Percentiles rank a stretch among this genome's conserved stretches.
These are phyloP conservation scores for Cicer bijugum DNA, from an alignment of 306 rosid genomes.

Conservation along the genomic window DNA sequence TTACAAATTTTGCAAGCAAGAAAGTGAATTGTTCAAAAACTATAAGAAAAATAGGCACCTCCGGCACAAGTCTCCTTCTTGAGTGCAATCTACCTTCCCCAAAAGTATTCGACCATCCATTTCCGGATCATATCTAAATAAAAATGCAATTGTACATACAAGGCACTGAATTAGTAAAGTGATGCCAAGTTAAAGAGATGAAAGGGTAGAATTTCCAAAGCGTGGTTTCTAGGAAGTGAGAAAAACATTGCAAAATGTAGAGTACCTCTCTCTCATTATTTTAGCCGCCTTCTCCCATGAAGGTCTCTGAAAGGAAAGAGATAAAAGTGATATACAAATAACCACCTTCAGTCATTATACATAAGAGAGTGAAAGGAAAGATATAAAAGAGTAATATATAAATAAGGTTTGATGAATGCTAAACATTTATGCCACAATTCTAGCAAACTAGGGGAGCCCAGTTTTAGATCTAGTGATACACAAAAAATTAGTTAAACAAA, in stretches of 20 bases:
- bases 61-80: conserved; percentile 72
- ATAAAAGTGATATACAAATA: conserved; percentile 29
- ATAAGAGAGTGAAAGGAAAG: background rate
- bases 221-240: conserved; percentile 35
- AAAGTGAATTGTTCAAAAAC: conserved; percentile 10
- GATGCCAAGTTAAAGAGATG: conserved; percentile 26
- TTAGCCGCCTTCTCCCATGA: conserved; percentile 98
- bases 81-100: conserved; percentile 91
- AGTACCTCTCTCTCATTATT: conserved; percentile 77
- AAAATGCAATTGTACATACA: conserved; percentile 35
- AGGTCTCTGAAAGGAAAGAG: conserved; percentile 71
- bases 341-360: conserved; percentile 36
- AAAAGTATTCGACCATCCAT: conserved; percentile 86
- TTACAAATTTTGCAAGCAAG: conserved; percentile 24
- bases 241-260: conserved; percentile 33
- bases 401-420: background rate
- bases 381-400: background rate
- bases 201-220: conserved; percentile 14
- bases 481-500: too few relatives aligned
- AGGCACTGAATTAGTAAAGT: conserved; percentile 34
- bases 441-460: too few relatives aligned
- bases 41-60: conserved; percentile 56
- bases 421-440: too few relatives aligned
- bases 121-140: conserved; percentile 84
- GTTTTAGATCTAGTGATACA: too few relatives aligned